Percentiles rank a stretch among this genome's conserved stretches.
phyloP scores from a whole-genome alignment of 2,329 filamentous ascomycete genomes.

The Teratosphaeria zuluensis region DNA sequence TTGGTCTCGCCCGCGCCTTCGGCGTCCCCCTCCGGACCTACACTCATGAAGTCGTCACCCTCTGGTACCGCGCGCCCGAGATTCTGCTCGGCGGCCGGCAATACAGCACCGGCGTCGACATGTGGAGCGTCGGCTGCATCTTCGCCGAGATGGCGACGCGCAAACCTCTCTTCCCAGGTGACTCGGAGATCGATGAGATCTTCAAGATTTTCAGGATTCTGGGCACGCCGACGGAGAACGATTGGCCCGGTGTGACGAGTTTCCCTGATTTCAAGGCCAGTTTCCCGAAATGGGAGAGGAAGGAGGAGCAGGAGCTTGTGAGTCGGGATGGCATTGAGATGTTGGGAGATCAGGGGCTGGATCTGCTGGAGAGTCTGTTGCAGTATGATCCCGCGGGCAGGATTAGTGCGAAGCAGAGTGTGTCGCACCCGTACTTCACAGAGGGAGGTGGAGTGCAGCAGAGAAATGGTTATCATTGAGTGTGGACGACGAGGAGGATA shows the following conservation, averaged over 20 bases:
- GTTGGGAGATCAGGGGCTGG: conserved; percentile 62
- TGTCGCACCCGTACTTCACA: conserved; percentile 70
- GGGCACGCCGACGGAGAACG: conserved; percentile 70
- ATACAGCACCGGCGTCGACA: conserved; percentile 89
- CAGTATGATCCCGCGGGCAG: conserved; percentile 80
- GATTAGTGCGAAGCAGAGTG: conserved; percentile 81
- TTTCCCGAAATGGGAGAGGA: conserved; percentile 82
- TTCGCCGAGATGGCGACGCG: conserved; percentile 95
- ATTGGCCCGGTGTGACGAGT: conserved; percentile 87
- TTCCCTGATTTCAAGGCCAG: conserved; percentile 90
- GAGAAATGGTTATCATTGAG: neutral
- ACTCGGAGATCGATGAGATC: conserved; percentile 88
- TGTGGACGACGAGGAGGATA: too few relatives aligned
- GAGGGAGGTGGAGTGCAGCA: conserved; percentile 5
- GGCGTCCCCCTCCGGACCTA: conserved; percentile 85
- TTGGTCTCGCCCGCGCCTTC: conserved; percentile 80
- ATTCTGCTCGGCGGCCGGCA: conserved; percentile 84
- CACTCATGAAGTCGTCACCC: conserved; percentile 87
- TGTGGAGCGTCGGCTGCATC: conserved; percentile 93
- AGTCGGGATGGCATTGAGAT: conserved; percentile 39
- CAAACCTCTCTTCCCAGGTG: conserved; percentile 84
- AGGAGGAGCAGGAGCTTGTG: conserved; percentile 56
- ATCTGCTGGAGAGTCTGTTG: conserved; percentile 61
- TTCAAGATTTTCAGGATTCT: conserved; percentile 83
- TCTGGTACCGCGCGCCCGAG: conserved; percentile 88